Percentiles rank a stretch among this genome's conserved stretches.
phyloP scores from a whole-genome alignment of 176 grass and related monocot species.

The Stipa capillata region DNA sequence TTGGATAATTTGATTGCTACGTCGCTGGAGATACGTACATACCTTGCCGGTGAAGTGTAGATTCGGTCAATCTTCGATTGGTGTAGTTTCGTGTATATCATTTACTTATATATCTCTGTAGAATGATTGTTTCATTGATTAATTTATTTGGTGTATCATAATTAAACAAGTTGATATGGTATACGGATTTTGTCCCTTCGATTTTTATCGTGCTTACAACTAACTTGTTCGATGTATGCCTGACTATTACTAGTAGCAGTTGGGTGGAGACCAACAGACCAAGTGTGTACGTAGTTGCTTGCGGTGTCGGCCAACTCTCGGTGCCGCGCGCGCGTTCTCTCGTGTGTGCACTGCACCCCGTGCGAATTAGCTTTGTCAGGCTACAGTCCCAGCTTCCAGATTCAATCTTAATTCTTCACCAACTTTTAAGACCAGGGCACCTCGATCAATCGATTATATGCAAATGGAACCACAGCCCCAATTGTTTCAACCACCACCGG shows the following conservation, averaged over 20 bases:
- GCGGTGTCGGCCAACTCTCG: background rate
- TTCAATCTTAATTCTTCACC: background rate
- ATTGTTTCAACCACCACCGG: background rate
- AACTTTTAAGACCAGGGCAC: background rate
- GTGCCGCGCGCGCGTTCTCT: no score
- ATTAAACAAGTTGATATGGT: background rate
- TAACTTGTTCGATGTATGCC: no score
- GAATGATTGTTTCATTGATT: constrained; percentile 6
- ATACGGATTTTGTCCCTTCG: background rate
- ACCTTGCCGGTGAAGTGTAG: background rate
- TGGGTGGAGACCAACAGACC: background rate
- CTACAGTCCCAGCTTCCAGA: background rate
- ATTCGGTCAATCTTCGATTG: background rate
- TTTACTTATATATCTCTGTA: background rate
- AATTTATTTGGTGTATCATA: background rate
- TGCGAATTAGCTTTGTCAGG: background rate
- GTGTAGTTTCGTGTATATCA: background rate
- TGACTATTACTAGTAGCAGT: background rate
- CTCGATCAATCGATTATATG: background rate
- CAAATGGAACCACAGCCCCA: background rate
- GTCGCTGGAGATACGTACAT: background rate
- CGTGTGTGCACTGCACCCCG: background rate
- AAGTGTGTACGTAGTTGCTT: background rate
- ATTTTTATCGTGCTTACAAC: background rate
- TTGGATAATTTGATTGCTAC: background rate